Conservation (phyloP, 345 rosid genomes). For the Boechera stricta region DNA sequence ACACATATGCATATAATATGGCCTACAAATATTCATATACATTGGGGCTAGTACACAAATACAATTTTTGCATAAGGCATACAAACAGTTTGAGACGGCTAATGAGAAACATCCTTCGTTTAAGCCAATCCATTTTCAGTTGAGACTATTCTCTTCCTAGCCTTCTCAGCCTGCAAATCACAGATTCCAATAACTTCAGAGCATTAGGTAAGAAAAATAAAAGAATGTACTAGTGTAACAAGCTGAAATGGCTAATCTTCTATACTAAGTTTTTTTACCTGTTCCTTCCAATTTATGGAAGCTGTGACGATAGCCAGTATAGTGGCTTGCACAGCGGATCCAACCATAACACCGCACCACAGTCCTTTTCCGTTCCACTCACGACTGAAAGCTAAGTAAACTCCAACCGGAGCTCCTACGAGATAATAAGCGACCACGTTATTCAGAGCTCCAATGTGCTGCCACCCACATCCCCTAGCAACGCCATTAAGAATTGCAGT, state of each 20-base stretch:
- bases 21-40: too few relatives aligned
- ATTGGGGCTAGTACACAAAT: too few relatives aligned
- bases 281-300: constrained; percentile 50
- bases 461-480: constrained; percentile 56
- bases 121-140: constrained; percentile 22
- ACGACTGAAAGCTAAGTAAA: constrained; percentile 41
- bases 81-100: background rate
- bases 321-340: constrained; percentile 45
- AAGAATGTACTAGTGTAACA: background rate
- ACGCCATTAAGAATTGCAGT: constrained; percentile 44
- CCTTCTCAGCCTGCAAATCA: constrained; percentile 40
- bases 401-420: constrained; percentile 49
- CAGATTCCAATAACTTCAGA: background rate
- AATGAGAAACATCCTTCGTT: background rate
- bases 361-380: constrained; percentile 47
- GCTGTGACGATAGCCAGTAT: constrained; percentile 41
- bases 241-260: background rate
- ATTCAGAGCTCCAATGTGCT: constrained; percentile 48
- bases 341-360: constrained; percentile 52
- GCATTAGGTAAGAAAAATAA: background rate
- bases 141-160: constrained; percentile 32
- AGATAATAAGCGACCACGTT: constrained; percentile 47
- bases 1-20: background rate
- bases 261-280: constrained; percentile 12
- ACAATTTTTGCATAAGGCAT: too few relatives aligned